Evolutionary conservation across 768 basidiomycete species (phyloP).

Genomic region (Daedaleopsis sinensis): DNA sequence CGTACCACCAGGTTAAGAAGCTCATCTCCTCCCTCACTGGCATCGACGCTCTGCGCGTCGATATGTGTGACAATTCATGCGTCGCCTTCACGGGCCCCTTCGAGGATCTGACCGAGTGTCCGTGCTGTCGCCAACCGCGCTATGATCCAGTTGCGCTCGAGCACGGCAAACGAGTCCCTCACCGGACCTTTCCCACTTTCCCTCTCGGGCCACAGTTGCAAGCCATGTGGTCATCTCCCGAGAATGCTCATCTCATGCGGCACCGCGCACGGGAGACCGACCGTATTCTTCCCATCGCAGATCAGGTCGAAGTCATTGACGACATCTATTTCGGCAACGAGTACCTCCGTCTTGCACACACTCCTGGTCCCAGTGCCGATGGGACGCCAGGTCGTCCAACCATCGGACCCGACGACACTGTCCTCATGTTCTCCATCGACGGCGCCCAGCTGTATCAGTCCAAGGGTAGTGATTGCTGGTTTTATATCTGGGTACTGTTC

Average conservation of each 20-base stretch:
- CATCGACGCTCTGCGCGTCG: conserved; percentile 34
- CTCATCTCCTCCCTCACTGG: conserved; percentile 30
- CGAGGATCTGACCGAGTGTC: conserved; percentile 32
- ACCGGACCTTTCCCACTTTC: conserved; percentile 39
- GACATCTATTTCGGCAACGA: not conserved
- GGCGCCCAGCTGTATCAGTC: conserved; percentile 29
- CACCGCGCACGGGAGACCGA: conserved; percentile 3
- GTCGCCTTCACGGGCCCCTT: conserved; percentile 44
- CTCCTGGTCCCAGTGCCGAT: not conserved
- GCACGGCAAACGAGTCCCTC: conserved; percentile 22
- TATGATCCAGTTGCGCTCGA: conserved; percentile 26
- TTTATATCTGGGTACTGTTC: conserved; percentile 33
- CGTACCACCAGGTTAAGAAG: conserved; percentile 34
- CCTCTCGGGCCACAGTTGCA: conserved; percentile 48
- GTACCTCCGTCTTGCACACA: too few relatives aligned
- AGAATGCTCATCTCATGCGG: not conserved
- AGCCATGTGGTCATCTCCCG: conserved; percentile 32
- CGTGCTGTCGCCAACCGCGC: conserved; percentile 32
- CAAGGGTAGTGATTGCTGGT: conserved; percentile 37
- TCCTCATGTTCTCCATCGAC: conserved; percentile 27
- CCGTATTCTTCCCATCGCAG: conserved; percentile 11
- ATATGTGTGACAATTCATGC: conserved; percentile 50
- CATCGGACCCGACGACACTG: not conserved
- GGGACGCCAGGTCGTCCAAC: not conserved
- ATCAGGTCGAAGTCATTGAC: not conserved